Evolutionary conservation across 164 flowering plant genomes (phyloP), one percentile per base, ranked within the genome.

Genomic region (Stephania yunnanensis): DNA sequence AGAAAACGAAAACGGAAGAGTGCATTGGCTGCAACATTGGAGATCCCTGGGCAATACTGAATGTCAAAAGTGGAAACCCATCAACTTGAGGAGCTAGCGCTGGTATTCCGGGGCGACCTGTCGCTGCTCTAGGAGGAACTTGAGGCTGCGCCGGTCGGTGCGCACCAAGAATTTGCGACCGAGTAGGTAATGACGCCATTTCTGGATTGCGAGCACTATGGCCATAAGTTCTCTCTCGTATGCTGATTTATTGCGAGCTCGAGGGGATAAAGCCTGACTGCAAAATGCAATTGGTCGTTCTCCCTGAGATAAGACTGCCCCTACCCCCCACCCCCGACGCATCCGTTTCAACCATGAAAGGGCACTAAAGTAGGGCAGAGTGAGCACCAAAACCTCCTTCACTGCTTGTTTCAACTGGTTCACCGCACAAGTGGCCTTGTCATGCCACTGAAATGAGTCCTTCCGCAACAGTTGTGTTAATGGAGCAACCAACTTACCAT

Each of bases 401-500:
- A 80, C 12, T 29, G 79, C 78, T 2, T 25, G 1, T 7, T 79
- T 75, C 7, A 79, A 36, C 6, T 9, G n/a, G 1, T 1, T 3
- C 25, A 79, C 75, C 0, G 81, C 69, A 20, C 0, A 15, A 1
- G 7, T 4, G 10, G 76, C 72, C 15, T 15, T 17, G 2, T 66
- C 58, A 6, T 9, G 17, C 81, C 78, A 79, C 0, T 7, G 0
- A 46, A 79, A 79, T 13, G 2, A 2, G 4, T 36, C 69, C 12
- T 79, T 75, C 46, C 46, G 71, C 2, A 75, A 42, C 5, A 79
- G 5, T 4, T 20, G 20, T 1, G 81, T 79, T 0, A 79, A n/a
- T 10, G 75, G 74, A 7, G 3, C 17, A 15, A 7, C 52, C 1
- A 72, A 29, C 1, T 11, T 15, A 1, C 50, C 74, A 53, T 55